Percentiles rank a stretch among this genome's conserved stretches.
Conservation (phyloP, 2,329 filamentous ascomycete species). For the Fusarium xyrophilum region DNA sequence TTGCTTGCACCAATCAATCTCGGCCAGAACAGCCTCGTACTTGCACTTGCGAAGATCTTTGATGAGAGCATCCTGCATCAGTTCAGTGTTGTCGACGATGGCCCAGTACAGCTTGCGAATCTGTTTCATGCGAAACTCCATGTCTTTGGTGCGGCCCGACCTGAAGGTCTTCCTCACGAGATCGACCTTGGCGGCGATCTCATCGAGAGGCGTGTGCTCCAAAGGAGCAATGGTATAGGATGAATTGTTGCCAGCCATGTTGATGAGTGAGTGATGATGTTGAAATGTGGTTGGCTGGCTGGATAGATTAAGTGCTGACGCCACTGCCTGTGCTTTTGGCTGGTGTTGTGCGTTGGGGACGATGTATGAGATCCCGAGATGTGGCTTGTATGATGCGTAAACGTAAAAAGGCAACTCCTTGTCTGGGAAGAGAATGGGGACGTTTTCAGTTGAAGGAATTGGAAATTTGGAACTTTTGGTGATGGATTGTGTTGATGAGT, state of each 20-base stretch:
- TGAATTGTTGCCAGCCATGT: slow-evolving; percentile 49
- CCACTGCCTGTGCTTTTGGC: background rate
- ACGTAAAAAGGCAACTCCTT: background rate
- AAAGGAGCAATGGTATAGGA: slow-evolving; percentile 56
- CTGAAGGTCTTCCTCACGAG: slow-evolving; percentile 73
- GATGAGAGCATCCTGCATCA: slow-evolving; percentile 76
- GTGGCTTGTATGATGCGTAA: background rate
- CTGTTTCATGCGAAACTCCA: slow-evolving; percentile 84
- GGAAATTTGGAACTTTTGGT: background rate
- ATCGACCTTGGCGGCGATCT: slow-evolving; percentile 68
- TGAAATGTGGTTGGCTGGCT: slow-evolving; percentile 17
- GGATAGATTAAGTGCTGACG: slow-evolving; percentile 19
- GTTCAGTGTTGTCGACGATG: slow-evolving; percentile 76
- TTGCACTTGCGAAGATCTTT: slow-evolving; percentile 79
- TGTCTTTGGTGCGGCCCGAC: slow-evolving; percentile 79
- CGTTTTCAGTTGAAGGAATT: background rate
- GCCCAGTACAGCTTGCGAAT: slow-evolving; percentile 96
- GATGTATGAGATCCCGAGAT: background rate
- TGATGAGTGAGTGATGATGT: background rate
- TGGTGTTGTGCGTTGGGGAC: background rate
- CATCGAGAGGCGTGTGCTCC: slow-evolving; percentile 68
- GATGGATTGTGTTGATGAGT: background rate
- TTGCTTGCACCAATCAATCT: slow-evolving; percentile 79
- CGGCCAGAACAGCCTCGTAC: slow-evolving; percentile 76
- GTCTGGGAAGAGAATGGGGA: background rate